Evolutionary conservation across 2,329 filamentous ascomycete genomes (phyloP), one percentile per base, ranked within the genome.

Genomic region (Penicillium griseofulvum): DNA sequence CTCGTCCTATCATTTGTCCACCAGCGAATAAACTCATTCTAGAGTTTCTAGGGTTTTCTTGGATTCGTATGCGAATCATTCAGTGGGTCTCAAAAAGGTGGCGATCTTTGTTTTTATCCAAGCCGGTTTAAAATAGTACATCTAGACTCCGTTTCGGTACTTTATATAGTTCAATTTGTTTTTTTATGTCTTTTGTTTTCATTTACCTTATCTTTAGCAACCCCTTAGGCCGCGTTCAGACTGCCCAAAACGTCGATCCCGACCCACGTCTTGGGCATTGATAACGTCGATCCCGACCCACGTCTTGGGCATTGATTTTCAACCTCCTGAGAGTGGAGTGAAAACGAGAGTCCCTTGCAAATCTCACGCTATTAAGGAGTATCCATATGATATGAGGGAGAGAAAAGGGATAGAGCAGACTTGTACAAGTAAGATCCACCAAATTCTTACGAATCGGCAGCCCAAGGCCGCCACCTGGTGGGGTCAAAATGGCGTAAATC

Each of bases 371-470:
- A 9, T 12, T 22, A 36, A 17, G 9, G 6, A 8, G 26, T 38
- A 38, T 24, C 48, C 48, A 42, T 33, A 24, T 9, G 28, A 39
- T 48, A n/a, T 29, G 31, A 42, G 19, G 8, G 16, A 19, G 11
- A 5, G 14, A 47, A 47, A 47, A 47, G 31, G 34, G 16, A 43
- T 43, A 43, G 29, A 17, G 24, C 43, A 46, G 41, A 47, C 31
- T 61, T 61, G 58, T 59, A 59, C 34, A 59, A 61, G 59, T 60
- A 61, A 45, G 36, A 53, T 4, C 53, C 58, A 56, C 58, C 16
- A 22, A 38, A 49, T 39, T 42, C 49, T 58, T 61, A 57, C 54
- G 57, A 61, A 59, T 46, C 42, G 49, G 52, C 49, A 55, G 36
- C 39, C 50, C 39, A 22, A 7, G 17, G 37, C 49, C 53, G 49